Base-by-base conservation (phyloP, 305 asterid species). In the Fraxinus velutina region DNA sequence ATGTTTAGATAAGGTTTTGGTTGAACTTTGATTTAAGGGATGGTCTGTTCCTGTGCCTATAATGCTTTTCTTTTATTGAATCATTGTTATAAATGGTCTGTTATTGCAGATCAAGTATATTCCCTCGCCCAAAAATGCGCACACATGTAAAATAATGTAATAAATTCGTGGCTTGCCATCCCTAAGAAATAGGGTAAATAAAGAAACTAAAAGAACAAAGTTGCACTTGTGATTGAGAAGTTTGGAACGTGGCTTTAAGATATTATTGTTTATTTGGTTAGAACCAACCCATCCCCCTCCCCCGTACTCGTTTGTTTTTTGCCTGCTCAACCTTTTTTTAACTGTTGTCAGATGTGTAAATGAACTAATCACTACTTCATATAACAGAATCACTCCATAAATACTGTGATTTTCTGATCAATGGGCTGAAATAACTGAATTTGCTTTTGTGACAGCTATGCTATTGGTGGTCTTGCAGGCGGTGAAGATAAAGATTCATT, bases 381-480 rank as follows among this genome's bases (percentile, higher is more conserved):
- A 13, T 47, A 13, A 4, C 19, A 47, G 19, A 47, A 47, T 47
- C 15, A 57, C 68, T 34, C 77, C 75, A 68, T 22, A 74, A 71
- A 47, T 47, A 42, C 84, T 81, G 84, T 34, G 86, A 30, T 83
- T 77, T 66, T 64, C 36, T 62, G 76, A 64, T 71, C 66, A 74
- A 78, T 81, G 21, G 76, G 76, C 82, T 82, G 80, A 83, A 87
- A 79, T 86, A 85, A 86, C 87, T 72, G 36, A 78, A 78, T 90
- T 89, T 83, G 75, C 83, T 89, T 86, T 79, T 85, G 88, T 85
- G 86, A 85, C 92, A 95, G 98, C 92, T 96, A 96, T 88, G 99
- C 99, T 80, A 96, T 96, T 93, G 99, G 99, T 86, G 99, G 99
- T 86, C 99, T 96, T 90, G 95, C 98, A 86, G 99, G 99, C 81